phyloP scores from a whole-genome alignment of 257 asterid genomes.

The Solanum dulcamara region DNA sequence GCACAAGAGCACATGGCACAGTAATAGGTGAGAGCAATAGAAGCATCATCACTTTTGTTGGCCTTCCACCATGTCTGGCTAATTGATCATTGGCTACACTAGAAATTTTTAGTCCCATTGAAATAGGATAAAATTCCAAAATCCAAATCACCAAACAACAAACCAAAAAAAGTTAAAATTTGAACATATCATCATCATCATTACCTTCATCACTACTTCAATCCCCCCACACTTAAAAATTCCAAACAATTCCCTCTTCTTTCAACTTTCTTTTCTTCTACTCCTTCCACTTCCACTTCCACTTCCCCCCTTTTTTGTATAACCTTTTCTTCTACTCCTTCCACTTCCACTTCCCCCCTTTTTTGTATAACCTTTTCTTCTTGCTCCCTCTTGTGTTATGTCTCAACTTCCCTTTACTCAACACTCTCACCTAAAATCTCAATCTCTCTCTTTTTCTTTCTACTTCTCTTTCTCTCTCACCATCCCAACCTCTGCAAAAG shows the following conservation, averaged over 20 bases:
- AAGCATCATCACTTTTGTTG: neutral
- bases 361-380: constrained; percentile 10
- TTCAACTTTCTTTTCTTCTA: constrained; percentile 16
- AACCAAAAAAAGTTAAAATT: constrained; percentile 4
- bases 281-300: constrained; percentile 13
- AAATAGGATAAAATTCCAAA: neutral
- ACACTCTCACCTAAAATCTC: neutral
- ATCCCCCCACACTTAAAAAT: constrained; percentile 12
- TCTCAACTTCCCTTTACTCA: constrained; percentile 8
- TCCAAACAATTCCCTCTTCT: constrained; percentile 32
- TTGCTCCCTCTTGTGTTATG: constrained; percentile 13
- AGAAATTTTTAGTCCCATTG: neutral
- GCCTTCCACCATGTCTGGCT: neutral
- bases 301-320: constrained; percentile 6
- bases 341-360: constrained; percentile 10
- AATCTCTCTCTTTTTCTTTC: neutral
- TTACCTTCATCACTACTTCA: constrained; percentile 34
- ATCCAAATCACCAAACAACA: constrained; percentile 15
- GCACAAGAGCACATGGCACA: neutral
- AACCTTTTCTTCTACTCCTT: constrained; percentile 14
- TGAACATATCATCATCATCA: constrained; percentile 31
- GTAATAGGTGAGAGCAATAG: neutral
- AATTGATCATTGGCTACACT: neutral
- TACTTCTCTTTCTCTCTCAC: neutral
- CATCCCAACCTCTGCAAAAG: neutral